These are phyloP conservation scores for Capsicum rhomboideum DNA, from an alignment of 257 asterid species.

Conservation along the genomic window DNA sequence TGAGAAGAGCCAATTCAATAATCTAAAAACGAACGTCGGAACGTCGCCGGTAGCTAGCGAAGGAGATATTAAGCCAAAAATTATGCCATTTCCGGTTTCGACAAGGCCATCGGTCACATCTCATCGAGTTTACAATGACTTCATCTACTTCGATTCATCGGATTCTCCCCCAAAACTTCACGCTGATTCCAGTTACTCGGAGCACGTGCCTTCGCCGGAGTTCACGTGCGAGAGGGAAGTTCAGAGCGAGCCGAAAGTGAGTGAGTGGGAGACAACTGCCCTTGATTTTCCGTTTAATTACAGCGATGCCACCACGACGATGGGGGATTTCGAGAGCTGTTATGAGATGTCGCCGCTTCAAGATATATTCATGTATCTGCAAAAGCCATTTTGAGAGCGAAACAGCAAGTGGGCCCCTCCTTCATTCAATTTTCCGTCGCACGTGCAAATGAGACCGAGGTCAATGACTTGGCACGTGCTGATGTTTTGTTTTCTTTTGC, in stretches of 20 bases:
- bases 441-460: not conserved
- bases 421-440: not conserved
- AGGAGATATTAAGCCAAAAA: slow-evolving; percentile 34
- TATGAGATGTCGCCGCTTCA: slow-evolving; percentile 1
- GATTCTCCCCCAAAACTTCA: slow-evolving; percentile 49
- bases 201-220: slow-evolving; percentile 42
- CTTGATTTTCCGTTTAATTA: not conserved
- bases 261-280: slow-evolving; percentile 13
- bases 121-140: slow-evolving; percentile 31
- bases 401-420: not conserved
- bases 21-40: not conserved
- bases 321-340: not conserved
- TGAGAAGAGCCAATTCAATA: slow-evolving; percentile 18
- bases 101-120: slow-evolving; percentile 30
- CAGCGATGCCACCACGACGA: not conserved
- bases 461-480: not conserved
- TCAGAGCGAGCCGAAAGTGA: slow-evolving; percentile 51
- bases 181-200: slow-evolving; percentile 63
- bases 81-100: slow-evolving; percentile 5
- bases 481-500: not conserved
- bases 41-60: slow-evolving; percentile 18
- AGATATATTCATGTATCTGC: slow-evolving; percentile 8
- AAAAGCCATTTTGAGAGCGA: not conserved
- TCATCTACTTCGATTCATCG: slow-evolving; percentile 30
- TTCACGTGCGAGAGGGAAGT: slow-evolving; percentile 44